Conservation (phyloP, 2,329 filamentous ascomycete genomes). For the Aspergillus floridensis region DNA sequence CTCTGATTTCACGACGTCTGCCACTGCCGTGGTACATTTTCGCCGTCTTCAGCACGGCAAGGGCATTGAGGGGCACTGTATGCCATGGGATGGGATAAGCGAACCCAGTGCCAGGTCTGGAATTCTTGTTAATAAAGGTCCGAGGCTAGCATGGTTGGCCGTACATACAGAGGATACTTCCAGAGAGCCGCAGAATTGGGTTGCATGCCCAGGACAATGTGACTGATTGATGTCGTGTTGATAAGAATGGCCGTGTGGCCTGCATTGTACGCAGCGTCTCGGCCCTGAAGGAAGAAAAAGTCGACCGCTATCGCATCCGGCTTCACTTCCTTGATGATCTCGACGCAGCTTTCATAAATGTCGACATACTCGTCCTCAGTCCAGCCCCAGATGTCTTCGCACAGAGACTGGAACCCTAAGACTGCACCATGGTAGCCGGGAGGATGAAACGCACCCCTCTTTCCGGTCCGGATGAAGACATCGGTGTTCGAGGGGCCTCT, state of each 20-base stretch:
- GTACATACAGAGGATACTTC: conserved; percentile 35
- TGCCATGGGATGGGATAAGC: conserved; percentile 48
- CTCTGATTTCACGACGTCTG: conserved; percentile 21
- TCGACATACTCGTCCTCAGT: conserved; percentile 41
- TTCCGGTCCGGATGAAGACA: conserved; percentile 31
- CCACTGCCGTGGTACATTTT: conserved; percentile 27
- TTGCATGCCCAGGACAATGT: conserved; percentile 41
- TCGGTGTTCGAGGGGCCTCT: conserved; percentile 33
- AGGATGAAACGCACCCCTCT: conserved; percentile 27
- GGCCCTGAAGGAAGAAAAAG: conserved; percentile 43
- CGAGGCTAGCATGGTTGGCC: background rate
- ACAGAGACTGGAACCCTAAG: conserved; percentile 31
- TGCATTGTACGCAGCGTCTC: conserved; percentile 44
- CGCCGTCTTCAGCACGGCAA: conserved; percentile 32
- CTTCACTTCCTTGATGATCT: conserved; percentile 38
- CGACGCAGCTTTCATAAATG: conserved; percentile 39
- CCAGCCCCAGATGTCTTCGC: conserved; percentile 36
- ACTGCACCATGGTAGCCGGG: conserved; percentile 38
- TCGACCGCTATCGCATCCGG: conserved; percentile 47
- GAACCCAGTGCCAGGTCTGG: conserved; percentile 46
- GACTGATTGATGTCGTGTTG: conserved; percentile 48
- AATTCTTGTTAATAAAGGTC: background rate
- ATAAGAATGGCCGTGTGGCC: conserved; percentile 39
- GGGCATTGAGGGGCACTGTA: conserved; percentile 44
- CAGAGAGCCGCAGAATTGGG: conserved; percentile 32